Conservation (phyloP, 345 rosid genomes). For the Moringa oleifera region DNA sequence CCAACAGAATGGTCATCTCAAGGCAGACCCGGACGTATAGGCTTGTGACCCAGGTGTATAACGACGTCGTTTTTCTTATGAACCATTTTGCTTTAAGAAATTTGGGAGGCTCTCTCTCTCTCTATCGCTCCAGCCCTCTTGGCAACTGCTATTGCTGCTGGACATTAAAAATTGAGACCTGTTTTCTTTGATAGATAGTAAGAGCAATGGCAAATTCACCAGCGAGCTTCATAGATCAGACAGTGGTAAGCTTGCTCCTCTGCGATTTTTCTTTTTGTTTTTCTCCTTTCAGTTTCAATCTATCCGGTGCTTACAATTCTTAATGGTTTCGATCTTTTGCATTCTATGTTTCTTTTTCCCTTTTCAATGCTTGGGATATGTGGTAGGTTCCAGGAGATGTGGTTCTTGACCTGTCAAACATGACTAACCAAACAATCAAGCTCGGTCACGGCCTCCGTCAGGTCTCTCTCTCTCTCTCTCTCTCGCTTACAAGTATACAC, state of each 20-base stretch:
- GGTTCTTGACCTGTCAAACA: constrained; percentile 63
- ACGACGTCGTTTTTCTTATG: too few relatives aligned
- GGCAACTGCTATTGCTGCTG: too few relatives aligned
- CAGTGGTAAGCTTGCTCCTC: constrained; percentile 36
- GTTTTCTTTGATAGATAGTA: background rate
- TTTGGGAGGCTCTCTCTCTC: background rate
- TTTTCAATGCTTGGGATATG: background rate
- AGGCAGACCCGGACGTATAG: too few relatives aligned
- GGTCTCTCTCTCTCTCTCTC: constrained; percentile 29
- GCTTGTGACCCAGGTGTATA: too few relatives aligned
- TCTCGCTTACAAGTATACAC: too few relatives aligned
- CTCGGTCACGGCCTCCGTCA: constrained; percentile 88
- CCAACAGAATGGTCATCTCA: too few relatives aligned
- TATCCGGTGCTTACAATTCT: background rate
- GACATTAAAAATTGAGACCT: background rate
- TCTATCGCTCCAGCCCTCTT: background rate
- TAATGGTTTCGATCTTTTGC: background rate
- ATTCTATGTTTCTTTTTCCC: background rate
- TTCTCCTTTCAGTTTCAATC: background rate
- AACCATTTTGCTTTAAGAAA: too few relatives aligned
- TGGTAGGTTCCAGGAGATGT: constrained; percentile 80
- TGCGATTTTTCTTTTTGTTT: background rate
- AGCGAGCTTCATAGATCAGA: constrained; percentile 41
- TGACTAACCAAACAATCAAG: constrained; percentile 76
- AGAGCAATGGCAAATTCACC: constrained; percentile 35